Conservation (phyloP, 2,329 filamentous ascomycete genomes). For the Bipolaris cookei region DNA sequence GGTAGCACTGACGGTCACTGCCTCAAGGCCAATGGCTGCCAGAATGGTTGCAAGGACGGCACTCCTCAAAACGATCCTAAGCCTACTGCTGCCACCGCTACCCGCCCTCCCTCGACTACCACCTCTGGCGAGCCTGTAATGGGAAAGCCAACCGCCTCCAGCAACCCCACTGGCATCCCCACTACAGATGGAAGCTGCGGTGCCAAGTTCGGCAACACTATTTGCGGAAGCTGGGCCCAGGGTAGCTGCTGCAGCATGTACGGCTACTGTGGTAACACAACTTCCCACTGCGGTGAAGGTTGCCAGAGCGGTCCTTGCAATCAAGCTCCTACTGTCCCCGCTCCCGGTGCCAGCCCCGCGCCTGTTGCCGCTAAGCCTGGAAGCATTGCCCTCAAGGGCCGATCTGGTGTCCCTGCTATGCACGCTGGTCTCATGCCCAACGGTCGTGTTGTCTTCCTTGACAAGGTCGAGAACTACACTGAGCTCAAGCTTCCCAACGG, state of each 20-base stretch:
- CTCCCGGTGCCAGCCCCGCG: constrained; percentile 55
- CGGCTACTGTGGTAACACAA: constrained; percentile 60
- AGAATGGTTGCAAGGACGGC: constrained; percentile 48
- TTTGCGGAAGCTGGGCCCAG: constrained; percentile 60
- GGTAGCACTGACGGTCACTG: constrained; percentile 49
- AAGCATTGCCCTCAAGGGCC: constrained; percentile 58
- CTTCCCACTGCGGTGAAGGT: constrained; percentile 62
- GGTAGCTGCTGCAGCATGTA: constrained; percentile 65
- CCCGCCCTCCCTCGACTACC: constrained; percentile 41
- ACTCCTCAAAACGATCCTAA: constrained; percentile 8
- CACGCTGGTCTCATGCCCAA: constrained; percentile 66
- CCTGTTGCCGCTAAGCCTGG: constrained; percentile 55
- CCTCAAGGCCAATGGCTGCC: constrained; percentile 47
- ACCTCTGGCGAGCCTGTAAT: constrained; percentile 48
- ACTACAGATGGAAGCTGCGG: constrained; percentile 64
- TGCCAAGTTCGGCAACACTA: constrained; percentile 54
- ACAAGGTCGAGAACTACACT: constrained; percentile 69
- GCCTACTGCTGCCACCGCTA: constrained; percentile 20
- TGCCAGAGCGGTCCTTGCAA: constrained; percentile 61
- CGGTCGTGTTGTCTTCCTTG: constrained; percentile 65
- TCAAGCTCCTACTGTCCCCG: constrained; percentile 48
- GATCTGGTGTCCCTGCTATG: constrained; percentile 68
- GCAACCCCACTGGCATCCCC: constrained; percentile 31
- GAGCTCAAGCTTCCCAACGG: constrained; percentile 61
- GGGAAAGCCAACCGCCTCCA: constrained; percentile 36